Base-by-base conservation (phyloP, 306 rosid genomes). In the Nissolia schottii region DNA sequence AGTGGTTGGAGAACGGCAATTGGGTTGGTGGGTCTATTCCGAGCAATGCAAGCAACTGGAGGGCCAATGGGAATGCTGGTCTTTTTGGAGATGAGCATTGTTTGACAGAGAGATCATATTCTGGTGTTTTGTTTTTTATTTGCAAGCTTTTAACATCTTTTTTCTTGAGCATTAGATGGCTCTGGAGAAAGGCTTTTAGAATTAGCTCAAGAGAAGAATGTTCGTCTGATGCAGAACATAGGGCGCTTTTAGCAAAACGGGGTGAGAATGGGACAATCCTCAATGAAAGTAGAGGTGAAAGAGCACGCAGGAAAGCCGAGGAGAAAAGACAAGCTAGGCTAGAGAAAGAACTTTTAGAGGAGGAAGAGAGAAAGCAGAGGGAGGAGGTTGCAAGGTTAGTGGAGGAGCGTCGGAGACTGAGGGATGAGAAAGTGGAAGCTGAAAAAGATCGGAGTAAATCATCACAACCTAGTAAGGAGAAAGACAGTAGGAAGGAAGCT, bases 301-400 rank as follows among this genome's bases (percentile, higher is more conserved):
- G 87, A 31, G 96, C 99, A 8, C 96, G 99, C 49, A 85, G 97
- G 75, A 95, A 95, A 80, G 99, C 99, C n/a, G 99, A 95, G 80
- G 99, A 95, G 87, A 95, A 95, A 84, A 88, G 86, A 73, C 99
- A 89, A 71, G 99, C 97, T 68, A 95, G 97, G 87, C 46, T 95
- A 73, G 99, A 91, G 88, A 95, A 55, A 83, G 99, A 89, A 76
- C 92, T 86, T 50, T 78, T 85, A 85, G 97, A 95, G 86, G 99
- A 95, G 88, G 99, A 95, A 83, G 99, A 95, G 78, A 80, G 89
- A 75, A 95, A 95, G 73, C 99, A 95, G 79, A 88, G 97, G 89
- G 97, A 95, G 85, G 99, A 95, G 86, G 99, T 95, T 65, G 96
- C 99, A 6, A 86, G 89, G 82, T 80, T 95, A 84, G 99, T 95